Conservation (phyloP, 805 yeast species). For the Saturnispora besseyi region DNA sequence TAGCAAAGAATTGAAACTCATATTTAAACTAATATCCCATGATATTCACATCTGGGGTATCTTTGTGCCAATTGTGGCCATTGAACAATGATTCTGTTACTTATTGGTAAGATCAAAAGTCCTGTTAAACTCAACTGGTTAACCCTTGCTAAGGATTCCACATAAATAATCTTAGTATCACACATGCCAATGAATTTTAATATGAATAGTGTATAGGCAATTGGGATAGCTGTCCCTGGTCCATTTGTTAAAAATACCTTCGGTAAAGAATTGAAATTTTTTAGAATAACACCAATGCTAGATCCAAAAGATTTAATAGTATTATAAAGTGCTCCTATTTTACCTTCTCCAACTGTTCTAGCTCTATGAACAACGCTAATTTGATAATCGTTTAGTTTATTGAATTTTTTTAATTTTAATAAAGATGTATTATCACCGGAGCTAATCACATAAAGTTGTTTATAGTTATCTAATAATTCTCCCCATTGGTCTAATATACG, state of each 20-base stretch:
- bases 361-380: conserved; percentile 28
- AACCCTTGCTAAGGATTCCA: conserved; percentile 86
- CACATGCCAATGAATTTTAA: conserved; percentile 40
- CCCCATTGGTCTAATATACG: conserved; percentile 43
- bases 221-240: conserved; percentile 73
- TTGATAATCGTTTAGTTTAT: conserved; percentile 19
- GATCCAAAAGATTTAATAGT: conserved; percentile 27
- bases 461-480: conserved; percentile 14
- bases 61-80: conserved; percentile 57
- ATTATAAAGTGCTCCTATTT: conserved; percentile 24
- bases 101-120: conserved; percentile 53
- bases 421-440: conserved; percentile 40
- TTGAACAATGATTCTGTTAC: conserved; percentile 79
- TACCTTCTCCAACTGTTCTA: conserved; percentile 31
- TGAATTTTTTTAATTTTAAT: conserved; percentile 31
- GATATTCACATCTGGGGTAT: conserved; percentile 58
- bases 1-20: conserved; percentile 35
- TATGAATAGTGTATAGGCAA: conserved; percentile 48
- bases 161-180: conserved; percentile 55
- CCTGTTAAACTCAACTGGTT: conserved; percentile 71
- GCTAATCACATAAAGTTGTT: conserved; percentile 29
- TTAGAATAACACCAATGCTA: conserved; percentile 12
- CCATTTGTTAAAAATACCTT: conserved; percentile 49
- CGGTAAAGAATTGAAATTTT: conserved; percentile 13
- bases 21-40: conserved; percentile 60